phyloP scores from a whole-genome alignment of 345 rosid species.

The Jatropha curcas region DNA sequence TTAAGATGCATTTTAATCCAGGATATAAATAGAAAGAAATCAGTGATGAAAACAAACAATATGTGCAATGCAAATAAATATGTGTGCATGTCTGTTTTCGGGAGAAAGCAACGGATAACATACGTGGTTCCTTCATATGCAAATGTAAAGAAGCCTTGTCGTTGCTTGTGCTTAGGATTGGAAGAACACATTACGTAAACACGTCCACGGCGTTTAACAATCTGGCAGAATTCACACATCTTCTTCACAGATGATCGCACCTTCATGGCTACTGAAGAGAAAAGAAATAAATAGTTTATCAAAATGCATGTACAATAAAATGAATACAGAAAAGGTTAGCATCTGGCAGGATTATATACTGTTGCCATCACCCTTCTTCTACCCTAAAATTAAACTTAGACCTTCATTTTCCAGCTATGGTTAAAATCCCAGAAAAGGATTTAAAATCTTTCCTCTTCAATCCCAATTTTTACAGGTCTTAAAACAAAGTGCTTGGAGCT shows the following conservation, averaged over 20 bases:
- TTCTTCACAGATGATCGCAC: constrained; percentile 94
- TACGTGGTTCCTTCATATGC: constrained; percentile 53
- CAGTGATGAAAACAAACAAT: background rate
- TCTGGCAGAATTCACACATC: constrained; percentile 90
- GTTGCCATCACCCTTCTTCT: background rate
- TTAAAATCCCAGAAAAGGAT: background rate
- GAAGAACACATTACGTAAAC: constrained; percentile 68
- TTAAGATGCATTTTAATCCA: background rate
- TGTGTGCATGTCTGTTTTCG: too few species aligned
- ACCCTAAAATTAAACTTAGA: too few species aligned
- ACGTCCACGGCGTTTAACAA: constrained; percentile 85
- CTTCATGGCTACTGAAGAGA: constrained; percentile 58
- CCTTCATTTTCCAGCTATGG: too few species aligned
- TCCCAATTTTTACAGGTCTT: too few species aligned
- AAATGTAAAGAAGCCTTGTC: constrained; percentile 62
- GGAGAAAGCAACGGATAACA: constrained; percentile 12
- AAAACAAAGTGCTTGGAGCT: too few species aligned
- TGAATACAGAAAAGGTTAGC: too few species aligned
- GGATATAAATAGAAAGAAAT: background rate
- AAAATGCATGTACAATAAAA: background rate
- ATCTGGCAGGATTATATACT: too few species aligned
- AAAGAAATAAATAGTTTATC: constrained; percentile 7
- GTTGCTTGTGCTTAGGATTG: constrained; percentile 93
- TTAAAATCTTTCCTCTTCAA: background rate
- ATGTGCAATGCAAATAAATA: too few species aligned